phyloP scores from a whole-genome alignment of 306 rosid species.

The Glycyrrhiza uralensis region DNA sequence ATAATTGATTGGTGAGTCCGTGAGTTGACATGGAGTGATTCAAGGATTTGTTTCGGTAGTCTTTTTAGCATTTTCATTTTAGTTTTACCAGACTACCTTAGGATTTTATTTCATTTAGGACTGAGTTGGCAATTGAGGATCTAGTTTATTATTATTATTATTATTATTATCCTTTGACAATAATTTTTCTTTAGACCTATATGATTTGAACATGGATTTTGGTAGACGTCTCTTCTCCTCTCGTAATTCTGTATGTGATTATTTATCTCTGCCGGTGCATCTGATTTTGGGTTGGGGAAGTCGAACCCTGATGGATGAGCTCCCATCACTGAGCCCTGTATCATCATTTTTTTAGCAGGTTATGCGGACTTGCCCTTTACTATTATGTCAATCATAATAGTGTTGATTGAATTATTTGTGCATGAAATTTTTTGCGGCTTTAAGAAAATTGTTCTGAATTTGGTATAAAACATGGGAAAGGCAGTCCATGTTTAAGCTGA shows the following conservation, averaged over 20 bases:
- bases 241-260: not conserved
- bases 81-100: slow-evolving; percentile 15
- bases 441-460: no score
- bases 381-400: no score
- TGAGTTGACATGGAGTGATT: slow-evolving; percentile 26
- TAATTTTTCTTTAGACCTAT: slow-evolving; percentile 3
- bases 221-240: not conserved
- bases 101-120: slow-evolving; percentile 17
- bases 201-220: slow-evolving; percentile 3
- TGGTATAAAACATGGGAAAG: no score
- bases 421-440: no score
- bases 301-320: not conserved
- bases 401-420: no score
- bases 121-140: not conserved
- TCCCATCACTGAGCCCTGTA: not conserved
- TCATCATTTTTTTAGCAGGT: no score
- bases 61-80: not conserved
- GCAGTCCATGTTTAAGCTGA: no score
- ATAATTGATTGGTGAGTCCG: slow-evolving; percentile 15
- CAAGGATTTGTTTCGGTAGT: slow-evolving; percentile 29
- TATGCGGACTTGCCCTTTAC: no score
- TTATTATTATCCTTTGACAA: not conserved
- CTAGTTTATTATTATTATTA: no score
- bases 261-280: not conserved
- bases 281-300: not conserved